These are phyloP conservation scores for Rhynchospora breviuscula DNA, from an alignment of 176 grass and related monocot genomes.

Conservation along the genomic window DNA sequence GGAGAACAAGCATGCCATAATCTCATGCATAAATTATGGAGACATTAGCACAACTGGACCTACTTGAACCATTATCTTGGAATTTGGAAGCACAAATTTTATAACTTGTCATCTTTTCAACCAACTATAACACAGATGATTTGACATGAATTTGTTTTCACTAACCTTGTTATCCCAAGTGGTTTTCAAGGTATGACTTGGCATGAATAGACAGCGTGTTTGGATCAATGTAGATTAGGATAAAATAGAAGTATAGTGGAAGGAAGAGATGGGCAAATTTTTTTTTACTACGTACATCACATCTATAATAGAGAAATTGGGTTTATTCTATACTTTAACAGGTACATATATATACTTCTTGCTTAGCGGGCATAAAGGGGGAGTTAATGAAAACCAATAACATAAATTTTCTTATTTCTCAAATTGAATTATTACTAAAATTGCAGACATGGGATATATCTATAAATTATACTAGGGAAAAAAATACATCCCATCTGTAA, in stretches of 20 bases:
- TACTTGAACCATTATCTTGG: conserved; percentile 10
- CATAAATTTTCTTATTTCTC: not conserved
- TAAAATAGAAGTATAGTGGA: not conserved
- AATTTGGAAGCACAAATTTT: not conserved
- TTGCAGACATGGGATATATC: not conserved
- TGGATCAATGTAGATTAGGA: not conserved
- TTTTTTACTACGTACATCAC: not conserved
- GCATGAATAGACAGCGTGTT: not conserved
- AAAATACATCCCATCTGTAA: not conserved
- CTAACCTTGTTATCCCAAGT: not conserved
- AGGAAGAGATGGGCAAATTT: not conserved
- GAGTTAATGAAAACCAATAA: too few relatives aligned
- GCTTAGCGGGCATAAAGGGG: too few relatives aligned
- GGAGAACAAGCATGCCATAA: conserved; percentile 18
- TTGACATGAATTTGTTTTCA: not conserved
- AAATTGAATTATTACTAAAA: not conserved
- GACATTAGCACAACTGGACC: not conserved
- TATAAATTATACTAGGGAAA: not conserved
- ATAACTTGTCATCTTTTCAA: not conserved
- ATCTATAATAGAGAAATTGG: not conserved
- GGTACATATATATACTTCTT: too few relatives aligned
- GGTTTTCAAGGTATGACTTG: not conserved
- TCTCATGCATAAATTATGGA: conserved; percentile 28
- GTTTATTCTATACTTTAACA: too few relatives aligned
- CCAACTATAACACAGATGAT: not conserved